These are phyloP conservation scores for Claviceps digitariae DNA, from an alignment of 2,329 filamentous ascomycete genomes.

Conservation along the genomic window DNA sequence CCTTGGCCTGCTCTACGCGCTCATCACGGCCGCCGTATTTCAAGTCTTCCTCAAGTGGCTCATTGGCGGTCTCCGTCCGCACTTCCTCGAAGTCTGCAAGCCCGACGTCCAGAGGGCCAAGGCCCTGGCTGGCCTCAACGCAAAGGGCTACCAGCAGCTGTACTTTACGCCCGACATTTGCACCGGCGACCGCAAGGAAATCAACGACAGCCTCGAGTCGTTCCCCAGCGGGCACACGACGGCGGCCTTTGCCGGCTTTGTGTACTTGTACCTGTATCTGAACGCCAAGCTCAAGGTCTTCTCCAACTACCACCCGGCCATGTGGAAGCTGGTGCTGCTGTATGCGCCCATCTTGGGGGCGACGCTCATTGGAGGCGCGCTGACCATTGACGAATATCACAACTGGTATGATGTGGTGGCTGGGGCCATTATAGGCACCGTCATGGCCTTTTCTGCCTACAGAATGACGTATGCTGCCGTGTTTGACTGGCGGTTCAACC, in stretches of 20 bases:
- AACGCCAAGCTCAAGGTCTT: constrained; percentile 70
- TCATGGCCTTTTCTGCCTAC: constrained; percentile 52
- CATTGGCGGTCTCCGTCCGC: constrained; percentile 58
- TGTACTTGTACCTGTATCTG: constrained; percentile 59
- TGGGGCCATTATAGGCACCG: constrained; percentile 49
- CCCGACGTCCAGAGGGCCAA: constrained; percentile 24
- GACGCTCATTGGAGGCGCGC: constrained; percentile 50
- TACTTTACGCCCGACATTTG: constrained; percentile 61
- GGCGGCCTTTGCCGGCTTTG: constrained; percentile 57
- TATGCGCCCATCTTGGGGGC: constrained; percentile 57
- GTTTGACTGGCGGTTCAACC: constrained; percentile 54
- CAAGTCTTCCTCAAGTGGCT: constrained; percentile 66
- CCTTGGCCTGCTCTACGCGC: constrained; percentile 54
- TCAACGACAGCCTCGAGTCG: constrained; percentile 56
- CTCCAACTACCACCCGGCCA: constrained; percentile 55
- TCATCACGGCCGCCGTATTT: constrained; percentile 60
- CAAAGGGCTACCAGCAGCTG: constrained; percentile 39
- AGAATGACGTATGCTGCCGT: constrained; percentile 54
- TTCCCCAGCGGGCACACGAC: constrained; percentile 65
- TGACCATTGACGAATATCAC: constrained; percentile 62
- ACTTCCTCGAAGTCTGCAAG: constrained; percentile 59
- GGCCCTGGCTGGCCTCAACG: constrained; percentile 26
- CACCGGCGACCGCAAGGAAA: constrained; percentile 49
- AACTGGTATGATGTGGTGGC: constrained; percentile 64
- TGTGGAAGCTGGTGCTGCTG: constrained; percentile 57